Conservation (phyloP, 768 basidiomycete species). For the Calvatia gigantea region DNA sequence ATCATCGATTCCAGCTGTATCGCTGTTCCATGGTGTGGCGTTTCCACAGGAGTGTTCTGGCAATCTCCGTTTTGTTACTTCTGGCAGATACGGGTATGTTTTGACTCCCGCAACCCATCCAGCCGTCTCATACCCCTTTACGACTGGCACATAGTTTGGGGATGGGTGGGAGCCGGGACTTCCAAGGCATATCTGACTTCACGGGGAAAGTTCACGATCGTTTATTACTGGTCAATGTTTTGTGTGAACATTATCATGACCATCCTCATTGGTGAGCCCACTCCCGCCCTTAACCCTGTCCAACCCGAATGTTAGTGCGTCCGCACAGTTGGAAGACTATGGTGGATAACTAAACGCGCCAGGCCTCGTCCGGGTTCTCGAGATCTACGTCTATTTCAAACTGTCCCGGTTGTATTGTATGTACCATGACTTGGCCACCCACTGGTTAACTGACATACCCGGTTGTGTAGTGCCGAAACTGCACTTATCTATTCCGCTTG, state of each 20-base stretch:
- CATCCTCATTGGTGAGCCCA: slow-evolving; percentile 19
- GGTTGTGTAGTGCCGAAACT: too few relatives aligned
- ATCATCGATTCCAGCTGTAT: slow-evolving; percentile 18
- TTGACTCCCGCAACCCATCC: neutral
- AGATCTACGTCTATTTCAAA: too few relatives aligned
- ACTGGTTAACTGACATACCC: too few relatives aligned
- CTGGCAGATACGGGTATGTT: slow-evolving; percentile 29
- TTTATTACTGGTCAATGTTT: slow-evolving; percentile 24
- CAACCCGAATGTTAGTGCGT: neutral
- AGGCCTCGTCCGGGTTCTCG: too few relatives aligned
- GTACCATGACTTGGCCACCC: too few relatives aligned
- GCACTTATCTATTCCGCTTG: too few relatives aligned
- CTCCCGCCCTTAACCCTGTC: neutral
- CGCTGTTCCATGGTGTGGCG: slow-evolving; percentile 39
- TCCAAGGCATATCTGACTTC: neutral
- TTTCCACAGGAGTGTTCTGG: slow-evolving; percentile 23
- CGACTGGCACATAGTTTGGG: slow-evolving; percentile 18
- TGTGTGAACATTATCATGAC: slow-evolving; percentile 22
- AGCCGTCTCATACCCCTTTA: neutral
- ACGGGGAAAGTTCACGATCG: slow-evolving; percentile 8
- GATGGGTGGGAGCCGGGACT: slow-evolving; percentile 14
- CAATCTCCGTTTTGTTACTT: slow-evolving; percentile 26
- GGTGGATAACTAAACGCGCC: too few relatives aligned
- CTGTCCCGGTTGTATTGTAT: too few relatives aligned
- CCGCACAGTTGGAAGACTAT: too few relatives aligned